Evolutionary conservation across 2,329 filamentous ascomycete species (phyloP), one percentile per base, ranked within the genome.

Genomic region (Nemania sp.): DNA sequence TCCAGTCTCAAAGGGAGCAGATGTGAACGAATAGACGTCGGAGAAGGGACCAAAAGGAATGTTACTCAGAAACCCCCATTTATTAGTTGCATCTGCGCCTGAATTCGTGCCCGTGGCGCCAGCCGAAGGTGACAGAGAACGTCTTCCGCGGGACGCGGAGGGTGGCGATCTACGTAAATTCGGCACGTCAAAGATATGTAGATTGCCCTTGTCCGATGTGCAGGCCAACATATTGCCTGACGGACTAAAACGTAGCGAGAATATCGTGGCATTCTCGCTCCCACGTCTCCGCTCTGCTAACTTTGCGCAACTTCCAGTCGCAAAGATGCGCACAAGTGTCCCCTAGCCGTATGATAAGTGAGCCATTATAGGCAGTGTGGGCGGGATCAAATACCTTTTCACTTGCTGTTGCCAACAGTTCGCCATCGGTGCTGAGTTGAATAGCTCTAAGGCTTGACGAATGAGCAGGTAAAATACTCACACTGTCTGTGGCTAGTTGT

Each of bases 381-480:
- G 39, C 12, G 23, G 9, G 42, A 5, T 34, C 14, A 43, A 11
- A 59, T 76, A 83, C 82, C 61, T 82, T 90, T 72, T 96, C 90
- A 70, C 92, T 96, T 9, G 93, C 93, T 1, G 91, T 97, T 12
- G 92, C 94, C 24, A 97, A 76, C 14, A 95, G 73, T 43, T 90
- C 83, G 3, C 90, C 91, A 66, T 96, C 89, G 0, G 80, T 80
- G 62, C 90, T 96, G 30, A 99, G 75, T 9, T 86, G 82, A 61
- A 99, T 79, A 36, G 91, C 91, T 56, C 88, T 83, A 15, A 99
- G 76, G 0, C 88, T 79, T 0, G 88, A 88, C 4, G 87, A 86
- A 70, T 99, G 94, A 3, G 93, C 94, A 1, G 91, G 91, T 54
- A 97, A 91, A 69, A 99, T 96, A 74, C 88, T 95, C 60, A 97